A percentile compares a stretch with the other conserved stretches of the same genome.
phyloP scores from a whole-genome alignment of 164 flowering plant genomes.

The Vitis riparia region DNA sequence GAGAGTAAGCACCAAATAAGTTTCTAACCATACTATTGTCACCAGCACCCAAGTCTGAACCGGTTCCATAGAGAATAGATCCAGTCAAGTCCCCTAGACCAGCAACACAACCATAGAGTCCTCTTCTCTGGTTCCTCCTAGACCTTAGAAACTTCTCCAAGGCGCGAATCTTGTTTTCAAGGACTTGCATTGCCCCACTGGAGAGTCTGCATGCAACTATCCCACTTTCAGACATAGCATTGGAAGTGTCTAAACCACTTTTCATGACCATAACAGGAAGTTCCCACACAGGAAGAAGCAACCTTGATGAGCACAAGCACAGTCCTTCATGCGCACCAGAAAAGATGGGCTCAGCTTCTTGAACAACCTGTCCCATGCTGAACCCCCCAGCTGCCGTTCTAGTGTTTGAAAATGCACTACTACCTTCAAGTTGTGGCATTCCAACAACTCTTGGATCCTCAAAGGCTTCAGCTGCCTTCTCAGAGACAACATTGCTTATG shows the following conservation, averaged over 20 bases:
- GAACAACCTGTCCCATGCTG: constrained; percentile 99
- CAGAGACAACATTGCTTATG: constrained; percentile 70
- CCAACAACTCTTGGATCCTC: constrained; percentile 97
- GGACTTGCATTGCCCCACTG: constrained; percentile 76
- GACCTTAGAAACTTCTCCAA: constrained; percentile 82
- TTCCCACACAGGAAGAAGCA: constrained; percentile 95
- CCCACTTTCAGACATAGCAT: constrained; percentile 44
- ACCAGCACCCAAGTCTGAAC: constrained; percentile 56
- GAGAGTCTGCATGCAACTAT: constrained; percentile 78
- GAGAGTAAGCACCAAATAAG: constrained; percentile 72
- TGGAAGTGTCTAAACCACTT: constrained; percentile 47
- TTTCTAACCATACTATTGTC: constrained; percentile 72
- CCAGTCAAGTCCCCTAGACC: constrained; percentile 90
- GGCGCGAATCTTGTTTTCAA: constrained; percentile 88
- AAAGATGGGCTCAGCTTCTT: constrained; percentile 94
- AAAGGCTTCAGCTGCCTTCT: constrained; percentile 96
- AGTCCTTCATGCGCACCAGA: constrained; percentile 99
- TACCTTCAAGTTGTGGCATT: constrained; percentile 91
- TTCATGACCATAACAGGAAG: constrained; percentile 76
- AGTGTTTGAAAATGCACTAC: constrained; percentile 63
- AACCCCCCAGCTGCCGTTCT: constrained; percentile 85
- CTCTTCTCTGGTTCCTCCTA: constrained; percentile 90
- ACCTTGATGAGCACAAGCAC: constrained; percentile 85
- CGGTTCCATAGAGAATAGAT: constrained; percentile 75
- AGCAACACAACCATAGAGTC: constrained; percentile 91